Evolutionary conservation across 192 early-diverging fungal species (phyloP), one percentile per base, ranked within the genome.

Genomic region (Geosiphon pyriformis): DNA sequence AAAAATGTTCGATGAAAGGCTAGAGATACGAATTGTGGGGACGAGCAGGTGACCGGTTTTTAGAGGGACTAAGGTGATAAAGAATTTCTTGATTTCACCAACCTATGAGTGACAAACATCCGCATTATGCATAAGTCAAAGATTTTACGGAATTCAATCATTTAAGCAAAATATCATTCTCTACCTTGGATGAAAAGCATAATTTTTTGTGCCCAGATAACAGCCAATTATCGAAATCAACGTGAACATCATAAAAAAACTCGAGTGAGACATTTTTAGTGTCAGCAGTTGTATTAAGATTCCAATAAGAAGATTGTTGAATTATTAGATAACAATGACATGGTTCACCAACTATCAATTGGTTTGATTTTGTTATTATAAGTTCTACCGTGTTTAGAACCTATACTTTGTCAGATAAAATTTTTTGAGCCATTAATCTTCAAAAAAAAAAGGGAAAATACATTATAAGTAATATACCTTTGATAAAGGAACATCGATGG

Each of bases 221-320:
- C 2, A 89, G 48, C 87, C 87, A 89, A 65, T 85, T 84, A 31
- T 85, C 79, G 59, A 87, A 80, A 61, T 89, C 87, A 0, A 82
- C 79, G 34, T 80, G 54, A 65, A 89, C 81, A 20, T 88, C 85
- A 61, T 85, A 89, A 56, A 63, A 76, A 47, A 82, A 80, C 32
- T 82, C 82, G 20, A 66, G 47, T 35, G 59, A 2, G 1, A 75
- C 54, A 23, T 71, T 65, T 18, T 67, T 69, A 23, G 51, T 64
- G 6, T 79, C 58, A 58, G 69, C 76, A 0, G 60, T 51, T 57
- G 35, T 32, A 47, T 56, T 3, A n/a, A 46, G 27, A 48, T 52
- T 70, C 83, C 83, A 85, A 52, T 82, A 81, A 1, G 76, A 72
- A 2, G 81, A 81, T 70, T 79, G 81, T 27, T 73, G 74, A 29